These are phyloP conservation scores for Picea engelmannii DNA, from an alignment of 83 land plant genomes.

Conservation along the genomic window DNA sequence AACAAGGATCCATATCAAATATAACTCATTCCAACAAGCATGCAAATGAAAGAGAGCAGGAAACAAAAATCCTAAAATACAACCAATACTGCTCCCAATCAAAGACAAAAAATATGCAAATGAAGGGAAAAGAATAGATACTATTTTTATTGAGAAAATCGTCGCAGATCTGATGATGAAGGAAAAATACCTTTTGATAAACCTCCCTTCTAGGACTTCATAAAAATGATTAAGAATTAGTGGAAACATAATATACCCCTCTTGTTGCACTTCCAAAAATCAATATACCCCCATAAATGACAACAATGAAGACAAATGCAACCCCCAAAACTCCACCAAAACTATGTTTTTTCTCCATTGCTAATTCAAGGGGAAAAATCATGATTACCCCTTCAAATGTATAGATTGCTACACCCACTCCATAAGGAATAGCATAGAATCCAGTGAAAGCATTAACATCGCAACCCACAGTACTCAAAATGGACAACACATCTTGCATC, in stretches of 20 bases:
- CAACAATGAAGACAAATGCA: slow-evolving; percentile 17
- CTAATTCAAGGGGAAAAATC: slow-evolving; percentile 16
- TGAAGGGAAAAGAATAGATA: slow-evolving; percentile 13
- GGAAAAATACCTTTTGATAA: background rate
- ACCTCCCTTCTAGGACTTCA: slow-evolving; percentile 20
- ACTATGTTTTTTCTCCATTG: slow-evolving; percentile 12
- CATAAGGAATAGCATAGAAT: slow-evolving; percentile 10
- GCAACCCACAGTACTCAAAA: slow-evolving; percentile 16
- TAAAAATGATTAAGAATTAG: slow-evolving; percentile 26
- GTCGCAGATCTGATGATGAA: background rate
- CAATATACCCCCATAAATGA: slow-evolving; percentile 14
- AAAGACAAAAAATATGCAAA: slow-evolving; percentile 25
- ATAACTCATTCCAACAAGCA: background rate
- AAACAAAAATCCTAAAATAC: slow-evolving; percentile 18
- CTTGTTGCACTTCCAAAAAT: slow-evolving; percentile 24
- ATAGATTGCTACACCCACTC: slow-evolving; percentile 24
- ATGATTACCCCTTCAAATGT: slow-evolving; percentile 16
- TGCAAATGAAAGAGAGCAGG: slow-evolving; percentile 24
- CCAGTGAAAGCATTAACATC: slow-evolving; percentile 34
- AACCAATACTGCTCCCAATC: slow-evolving; percentile 27
- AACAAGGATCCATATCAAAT: background rate
- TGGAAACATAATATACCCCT: slow-evolving; percentile 20
- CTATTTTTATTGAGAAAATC: slow-evolving; percentile 1
- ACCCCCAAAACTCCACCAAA: slow-evolving; percentile 21
- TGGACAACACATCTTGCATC: slow-evolving; percentile 13